Base-by-base conservation (phyloP, 2,329 filamentous ascomycete genomes). In the Lachnellula arida region DNA sequence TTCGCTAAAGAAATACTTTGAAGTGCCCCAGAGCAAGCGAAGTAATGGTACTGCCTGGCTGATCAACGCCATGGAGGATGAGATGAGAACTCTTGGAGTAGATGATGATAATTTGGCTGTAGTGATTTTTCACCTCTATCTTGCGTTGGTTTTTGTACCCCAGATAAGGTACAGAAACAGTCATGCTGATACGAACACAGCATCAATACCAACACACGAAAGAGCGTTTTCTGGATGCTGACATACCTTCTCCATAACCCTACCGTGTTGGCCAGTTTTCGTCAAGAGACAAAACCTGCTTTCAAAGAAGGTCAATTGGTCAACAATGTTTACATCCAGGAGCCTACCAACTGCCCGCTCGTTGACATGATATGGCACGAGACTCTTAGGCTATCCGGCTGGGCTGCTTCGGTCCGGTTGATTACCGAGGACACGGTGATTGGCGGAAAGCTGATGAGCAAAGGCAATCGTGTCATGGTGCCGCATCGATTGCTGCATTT, bases 191-290 rank as follows among this genome's bases (percentile, higher is more conserved):
- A 53, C 32, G 34, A 17, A 19, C 5, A 8, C 40, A 54, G 51
- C 2, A 37, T 55, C 39, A 55, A 55, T n/a, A 49, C 46, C 5
- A 55, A 55, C 25, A 50, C 39, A 4, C 34, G 46, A 2, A 55
- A 49, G 44, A 39, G 15, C n/a, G 37, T 19, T 5, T 55, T 55
- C 47, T 55, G 53, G 53, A 22, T 55, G 25, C 53, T 55, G 11
- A 25, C 46, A 2, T 46, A 55, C 22, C 15, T 55, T 11, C 14
- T 55, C 5, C 23, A 25, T 39, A 49, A 32, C 17, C 53, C 53
- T 0, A 6, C 19, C 5, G 8, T 46, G 1, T 5, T 46, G 14
- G 53, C 40, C 1, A 17, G 1, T 2, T 34, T 46, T n/a, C 46
- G 53, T 2, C 5, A 32, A n/a, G 46, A 55, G 25, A 55, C 53